Evolutionary conservation across 768 basidiomycete genomes (phyloP), one percentile per base, ranked within the genome.

Genomic region (Suillus placidus): DNA sequence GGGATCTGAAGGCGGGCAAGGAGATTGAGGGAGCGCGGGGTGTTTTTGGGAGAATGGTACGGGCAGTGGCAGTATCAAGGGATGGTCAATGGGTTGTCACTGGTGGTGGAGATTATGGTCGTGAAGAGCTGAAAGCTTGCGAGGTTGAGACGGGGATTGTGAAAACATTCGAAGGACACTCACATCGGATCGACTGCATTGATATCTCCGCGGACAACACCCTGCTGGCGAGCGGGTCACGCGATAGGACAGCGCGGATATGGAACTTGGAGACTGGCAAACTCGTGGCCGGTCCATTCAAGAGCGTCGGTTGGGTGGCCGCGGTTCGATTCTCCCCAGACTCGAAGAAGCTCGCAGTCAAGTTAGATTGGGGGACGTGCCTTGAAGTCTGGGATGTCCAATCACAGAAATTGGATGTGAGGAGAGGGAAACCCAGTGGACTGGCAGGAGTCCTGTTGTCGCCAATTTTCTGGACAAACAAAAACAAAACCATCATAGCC

Each of bases 181-280:
- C 23, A 14, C 0, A 2, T 1, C 0, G 0, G 9, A 47, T 47
- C 45, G 12, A 0, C 10, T 47, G 9, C 45, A 12, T 47, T n/a
- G 45, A 47, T n/a, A n/a, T 47, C 10, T 47, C 45, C 4, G 20
- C n/a, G 10, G 4, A 20, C 5, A 47, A 2, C 45, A n/a, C 9
- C 7, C n/a, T 12, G 10, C n/a, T 47, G n/a, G 45, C 45, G n/a
- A n/a, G n/a, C 4, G 45, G 45, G 9, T 45, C 45, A n/a, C 0
- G 0, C 0, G 45, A 47, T 47, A 1, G 2, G 5, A n/a, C 45
- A n/a, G n/a, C 10, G 5, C 45, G 45, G n/a, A 47, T 47, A 47
- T 47, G 45, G 45, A 47, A 47, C 45, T 12, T 47, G 20, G n/a
- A 47, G 4, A 47, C 45, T 4, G 10, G 45, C 20, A 12, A 47